These are phyloP conservation scores for Aechmea fasciata DNA, from an alignment of 176 grass and related monocot species.

Conservation along the genomic window DNA sequence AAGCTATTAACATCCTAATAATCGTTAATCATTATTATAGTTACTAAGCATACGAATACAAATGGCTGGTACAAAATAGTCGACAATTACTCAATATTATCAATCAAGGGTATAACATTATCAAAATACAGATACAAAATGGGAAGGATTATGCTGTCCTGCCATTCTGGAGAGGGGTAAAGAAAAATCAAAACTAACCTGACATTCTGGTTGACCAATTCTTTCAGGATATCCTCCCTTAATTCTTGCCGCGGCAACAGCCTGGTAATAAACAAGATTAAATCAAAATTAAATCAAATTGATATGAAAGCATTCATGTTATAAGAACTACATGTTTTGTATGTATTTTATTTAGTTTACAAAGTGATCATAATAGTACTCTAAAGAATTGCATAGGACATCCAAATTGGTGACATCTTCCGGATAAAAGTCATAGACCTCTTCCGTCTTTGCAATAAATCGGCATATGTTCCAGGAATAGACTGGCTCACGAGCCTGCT, in stretches of 20 bases:
- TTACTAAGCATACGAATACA: neutral
- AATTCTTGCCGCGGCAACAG: conserved; percentile 73
- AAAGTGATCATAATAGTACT: neutral
- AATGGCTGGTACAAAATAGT: neutral
- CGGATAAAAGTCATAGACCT: neutral
- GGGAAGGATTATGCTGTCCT: conserved; percentile 1
- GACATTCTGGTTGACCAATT: conserved; percentile 72
- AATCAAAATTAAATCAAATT: conserved; percentile 20
- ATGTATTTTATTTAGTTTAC: neutral
- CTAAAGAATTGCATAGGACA: neutral
- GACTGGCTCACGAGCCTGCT: neutral
- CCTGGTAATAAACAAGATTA: conserved; percentile 36
- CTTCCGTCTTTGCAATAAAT: neutral
- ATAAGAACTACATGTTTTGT: neutral
- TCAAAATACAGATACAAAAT: conserved; percentile 14
- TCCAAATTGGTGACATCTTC: neutral
- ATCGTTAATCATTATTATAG: neutral
- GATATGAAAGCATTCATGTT: neutral
- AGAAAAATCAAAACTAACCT: conserved; percentile 37
- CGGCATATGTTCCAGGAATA: neutral
- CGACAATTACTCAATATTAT: neutral
- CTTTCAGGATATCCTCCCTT: conserved; percentile 85
- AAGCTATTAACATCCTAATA: neutral
- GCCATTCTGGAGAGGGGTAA: neutral
- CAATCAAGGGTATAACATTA: neutral